Evolutionary conservation across 1,284 basidiomycete genomes (phyloP), one percentile per base, ranked within the genome.

Genomic region (Singerocomus inundabilis): DNA sequence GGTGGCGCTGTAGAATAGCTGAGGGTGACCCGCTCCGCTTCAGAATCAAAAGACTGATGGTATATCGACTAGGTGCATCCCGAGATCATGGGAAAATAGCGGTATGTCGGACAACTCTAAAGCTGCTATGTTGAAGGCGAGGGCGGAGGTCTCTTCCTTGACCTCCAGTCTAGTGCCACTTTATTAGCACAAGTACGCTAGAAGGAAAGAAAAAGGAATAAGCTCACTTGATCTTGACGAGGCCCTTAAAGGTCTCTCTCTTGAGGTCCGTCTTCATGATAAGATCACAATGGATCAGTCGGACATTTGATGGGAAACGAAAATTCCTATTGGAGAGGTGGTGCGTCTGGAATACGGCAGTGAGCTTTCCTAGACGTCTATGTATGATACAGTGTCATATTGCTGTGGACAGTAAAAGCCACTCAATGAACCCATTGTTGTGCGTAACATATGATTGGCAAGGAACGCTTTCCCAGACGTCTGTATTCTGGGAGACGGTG

Each of bases 181-280:
- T 35, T 45, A 58, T 52, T 36, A 51, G n/a, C 52, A 37, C 18
- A 15, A 28, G 36, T 24, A 47, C 28, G 46, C 36, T 46, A 8
- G 25, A 31, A 25, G 4, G 21, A 21, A 21, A 21, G 21, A 25
- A 39, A 21, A 10, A 39, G 28, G 28, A 33, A 30, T n/a, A 32
- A 8, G 70, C 79, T 49, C 51, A 84, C 88, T 78, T 74, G 61
- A 93, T 82, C 59, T 84, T 82, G 29, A 86, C 90, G 50, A 88
- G 78, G 36, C 95, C 95, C 34, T 83, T 77, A 66, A 94, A 98
- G 18, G 71, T 78, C 46, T 82, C 75, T 82, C 75, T 77, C 53
- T 88, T 78, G 46, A 98, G 79, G 70, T 96, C 89, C 4, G 94
- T 95, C 67, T 81, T 86, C 70, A 96, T 75, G 42, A 83, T 86